Conservation (phyloP, 2,329 filamentous ascomycete species). For the Mollisia scopiformis region DNA sequence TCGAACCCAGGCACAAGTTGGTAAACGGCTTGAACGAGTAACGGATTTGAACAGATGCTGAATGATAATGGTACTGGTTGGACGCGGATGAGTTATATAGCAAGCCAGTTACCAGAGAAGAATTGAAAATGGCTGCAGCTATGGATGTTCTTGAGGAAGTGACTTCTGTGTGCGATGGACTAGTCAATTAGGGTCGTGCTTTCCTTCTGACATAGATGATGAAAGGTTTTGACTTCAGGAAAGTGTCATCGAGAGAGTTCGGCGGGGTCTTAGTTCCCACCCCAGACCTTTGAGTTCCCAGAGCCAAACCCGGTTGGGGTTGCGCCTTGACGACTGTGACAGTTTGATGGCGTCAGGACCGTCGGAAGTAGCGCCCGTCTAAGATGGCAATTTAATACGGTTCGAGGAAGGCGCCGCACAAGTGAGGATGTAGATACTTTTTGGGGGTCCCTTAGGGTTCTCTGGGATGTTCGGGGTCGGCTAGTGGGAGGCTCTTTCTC, state of each 20-base stretch:
- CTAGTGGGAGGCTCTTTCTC: slow-evolving; percentile 26
- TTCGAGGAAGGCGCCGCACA: slow-evolving; percentile 19
- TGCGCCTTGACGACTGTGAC: slow-evolving; percentile 20
- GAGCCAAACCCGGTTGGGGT: slow-evolving; percentile 20
- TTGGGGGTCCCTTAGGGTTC: slow-evolving; percentile 1
- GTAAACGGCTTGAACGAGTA: neutral
- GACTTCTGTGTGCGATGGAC: neutral
- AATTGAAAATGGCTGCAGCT: neutral
- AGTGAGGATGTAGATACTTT: slow-evolving; percentile 17
- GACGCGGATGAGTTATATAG: neutral
- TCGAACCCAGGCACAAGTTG: neutral
- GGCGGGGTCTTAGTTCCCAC: slow-evolving; percentile 22
- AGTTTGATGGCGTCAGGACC: slow-evolving; percentile 16
- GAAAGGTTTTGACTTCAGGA: neutral
- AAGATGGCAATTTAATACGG: slow-evolving; percentile 11
- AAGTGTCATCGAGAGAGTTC: slow-evolving; percentile 14
- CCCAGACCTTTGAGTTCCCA: slow-evolving; percentile 16
- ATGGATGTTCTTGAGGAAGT: neutral
- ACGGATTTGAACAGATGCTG: neutral
- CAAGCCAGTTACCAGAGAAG: slow-evolving; percentile 5
- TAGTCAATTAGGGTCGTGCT: neutral
- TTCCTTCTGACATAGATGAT: neutral
- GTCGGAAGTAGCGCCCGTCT: slow-evolving; percentile 11
- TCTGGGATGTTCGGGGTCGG: no score
- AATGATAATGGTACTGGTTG: no score